Evolutionary conservation across 2,329 filamentous ascomycete genomes (phyloP), one percentile per base, ranked within the genome.

Genomic region (Colletotrichum navitas): DNA sequence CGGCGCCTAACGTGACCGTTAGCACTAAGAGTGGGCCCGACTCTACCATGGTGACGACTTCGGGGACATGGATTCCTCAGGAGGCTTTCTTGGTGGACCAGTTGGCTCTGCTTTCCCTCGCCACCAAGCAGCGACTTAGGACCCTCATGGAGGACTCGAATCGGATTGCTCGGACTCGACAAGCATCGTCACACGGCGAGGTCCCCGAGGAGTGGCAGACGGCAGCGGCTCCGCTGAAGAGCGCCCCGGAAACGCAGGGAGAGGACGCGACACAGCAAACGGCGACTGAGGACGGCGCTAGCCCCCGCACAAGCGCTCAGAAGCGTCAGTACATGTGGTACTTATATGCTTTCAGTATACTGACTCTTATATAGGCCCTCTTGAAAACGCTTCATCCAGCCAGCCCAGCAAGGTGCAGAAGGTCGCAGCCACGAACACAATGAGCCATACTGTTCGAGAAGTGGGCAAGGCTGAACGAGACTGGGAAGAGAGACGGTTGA

Each of bases 21-120:
- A 85, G 77, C 79, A 87, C 83, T 70, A 87, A 87, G 71, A 84
- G 83, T 1, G 90, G 89, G 0, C 87, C 90, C 0, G 90, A 94
- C 62, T 89, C 88, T 41, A 86, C 88, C 16, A 81, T 92, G 32
- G 86, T 93, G 3, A 82, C 88, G 52, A 91, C 91, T 1, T 87
- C 85, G 18, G 91, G 91, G 2, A 89, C 90, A 26, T 94, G 92
- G 65, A 88, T 97, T 47, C 88, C 96, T 0, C 90, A 92, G 45
- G 92, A 94, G 54, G 90, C 93, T 1, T 90, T 89, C 65, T 84
- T 97, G 43, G 92, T 93, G 18, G 94, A 97, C 73, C 93, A 98
- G 75, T 83, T 98, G 55, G 92, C 93, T 34, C 85, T 98, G 21
- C 80, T 98, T 69, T 96, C 94, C 7, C 87, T 98, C 68, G 93